Evolutionary conservation across 1,284 basidiomycete species (phyloP), one percentile per base, ranked within the genome.

Genomic region (Ganoderma meredithae): DNA sequence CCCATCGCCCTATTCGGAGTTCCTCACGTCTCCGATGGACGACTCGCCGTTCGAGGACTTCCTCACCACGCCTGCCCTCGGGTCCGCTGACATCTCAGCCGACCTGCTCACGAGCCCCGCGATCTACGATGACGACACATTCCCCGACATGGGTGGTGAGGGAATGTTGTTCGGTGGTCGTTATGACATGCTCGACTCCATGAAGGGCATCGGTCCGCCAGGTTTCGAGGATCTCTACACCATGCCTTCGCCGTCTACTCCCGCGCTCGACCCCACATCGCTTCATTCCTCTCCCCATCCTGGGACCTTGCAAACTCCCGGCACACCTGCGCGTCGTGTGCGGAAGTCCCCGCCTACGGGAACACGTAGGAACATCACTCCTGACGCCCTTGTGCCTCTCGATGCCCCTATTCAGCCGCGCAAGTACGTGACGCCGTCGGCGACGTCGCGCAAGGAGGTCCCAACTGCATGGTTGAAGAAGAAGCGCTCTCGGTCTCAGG

Each of bases 11-110:
- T 77, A 77, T 74, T 74, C 67, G 70, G 80, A 81, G 65, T 86
- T 76, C 71, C 74, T 86, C 12, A 86, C 85, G 9, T 86, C 84
- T 39, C 85, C 85, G 1, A 77, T 85, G 62, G 79, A 84, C 12
- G 84, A 85, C 58, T 85, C 85, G n/a, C 88, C 89, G 3, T 81
- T 82, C 65, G 83, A 84, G 13, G 87, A 90, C 43, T 83, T 87
- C 76, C 84, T 91, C 69, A 84, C 80, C 6, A 91, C 90, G 0
- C 90, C 90, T 2, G 80, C 76, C 10, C 53, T 80, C 55, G 78
- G 73, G 6, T 80, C 81, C 25, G 73, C 85, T 59, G 81, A 76
- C 56, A 67, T 76, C 61, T 76, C 17, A n/a, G 71, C 70, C 31
- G 77, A 77, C 59, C 69, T 78, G 70, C 74, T 79, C 59, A 81